A percentile compares a stretch with the other conserved stretches of the same genome.
Evolutionary conservation across 2,329 filamentous ascomycete species (phyloP).

Genomic region (Cadophora sp.): DNA sequence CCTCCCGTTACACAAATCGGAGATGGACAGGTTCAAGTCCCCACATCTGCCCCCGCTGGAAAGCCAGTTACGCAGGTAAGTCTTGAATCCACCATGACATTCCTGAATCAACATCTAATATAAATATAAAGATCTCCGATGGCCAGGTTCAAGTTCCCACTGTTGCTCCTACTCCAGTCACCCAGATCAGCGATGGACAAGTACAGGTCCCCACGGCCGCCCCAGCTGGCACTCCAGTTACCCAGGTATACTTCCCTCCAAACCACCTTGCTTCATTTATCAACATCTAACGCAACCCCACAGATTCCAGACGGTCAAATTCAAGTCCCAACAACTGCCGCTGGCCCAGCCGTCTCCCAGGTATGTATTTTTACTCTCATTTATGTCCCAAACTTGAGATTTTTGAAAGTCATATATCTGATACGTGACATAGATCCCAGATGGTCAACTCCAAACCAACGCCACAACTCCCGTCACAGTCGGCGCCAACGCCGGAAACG

Average conservation of each 20-base stretch:
- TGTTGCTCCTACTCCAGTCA: slow-evolving; percentile 17
- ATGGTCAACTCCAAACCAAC: slow-evolving; percentile 58
- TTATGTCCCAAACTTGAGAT: background rate
- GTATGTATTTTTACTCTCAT: slow-evolving; percentile 24
- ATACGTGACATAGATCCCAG: slow-evolving; percentile 11
- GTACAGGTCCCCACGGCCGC: background rate
- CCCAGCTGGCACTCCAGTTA: slow-evolving; percentile 44
- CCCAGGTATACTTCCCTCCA: slow-evolving; percentile 49
- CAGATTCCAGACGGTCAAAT: slow-evolving; percentile 47
- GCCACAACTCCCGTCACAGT: slow-evolving; percentile 47
- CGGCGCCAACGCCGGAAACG: slow-evolving; percentile 20
- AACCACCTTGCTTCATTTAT: no score
- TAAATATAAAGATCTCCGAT: no score
- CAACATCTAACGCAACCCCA: slow-evolving; percentile 24
- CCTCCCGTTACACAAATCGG: slow-evolving; percentile 42
- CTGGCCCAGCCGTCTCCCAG: slow-evolving; percentile 30
- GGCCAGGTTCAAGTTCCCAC: no score
- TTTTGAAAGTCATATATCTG: background rate
- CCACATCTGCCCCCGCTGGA: slow-evolving; percentile 32
- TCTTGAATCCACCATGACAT: no score
- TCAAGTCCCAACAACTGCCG: slow-evolving; percentile 33
- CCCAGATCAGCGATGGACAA: slow-evolving; percentile 40
- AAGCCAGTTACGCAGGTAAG: slow-evolving; percentile 51
- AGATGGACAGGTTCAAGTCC: slow-evolving; percentile 46
- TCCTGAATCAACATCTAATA: no score